Evolutionary conservation across 768 basidiomycete genomes (phyloP), one percentile per base, ranked within the genome.

Genomic region (Chalciporus chontae): DNA sequence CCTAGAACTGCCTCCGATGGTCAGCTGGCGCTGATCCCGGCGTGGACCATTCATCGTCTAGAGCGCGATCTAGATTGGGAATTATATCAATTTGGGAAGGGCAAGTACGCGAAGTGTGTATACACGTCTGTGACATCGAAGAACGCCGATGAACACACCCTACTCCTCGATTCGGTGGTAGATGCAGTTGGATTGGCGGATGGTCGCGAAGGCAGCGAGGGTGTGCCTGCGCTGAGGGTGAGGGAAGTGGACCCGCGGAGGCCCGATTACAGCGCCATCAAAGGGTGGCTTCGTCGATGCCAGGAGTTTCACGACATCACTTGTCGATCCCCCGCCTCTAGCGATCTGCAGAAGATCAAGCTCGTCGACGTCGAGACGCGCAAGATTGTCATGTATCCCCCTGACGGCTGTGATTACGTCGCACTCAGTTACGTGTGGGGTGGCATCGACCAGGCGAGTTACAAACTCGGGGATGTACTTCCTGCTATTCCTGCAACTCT

Each of bases 91-190:
- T 32, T 9, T 13, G 45, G 40, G n/a, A 21, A 40, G 3, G 34
- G 57, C 2, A 44, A 38, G 3, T 51, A 53, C 15, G 51, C 58
- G 21, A 49, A 29, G 18, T 60, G 51, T 40, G 2, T 51, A 7
- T 52, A 59, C 24, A 59, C 48, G 1, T 27, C 42, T 1, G 39
- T 48, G 26, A 42, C 13, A n/a, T 10, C 27, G 3, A 21, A 45
- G 8, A 21, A 19, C 11, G 32, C 31, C 10, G 32, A 36, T 6
- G 34, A 31, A 7, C 14, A 19, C 7, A 36, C 44, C 7, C 5
- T 8, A 24, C 32, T 45, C 19, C 34, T 45, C 4, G 44, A 45
- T 14, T 19, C 14, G 32, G 44, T 24, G 8, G 36, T 45, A 8
- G 44, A 45, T 24, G 44, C 44, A 7, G 5, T 45, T 14, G 44